These are phyloP conservation scores for Alnus rubra DNA, from an alignment of 306 rosid genomes.

Conservation along the genomic window DNA sequence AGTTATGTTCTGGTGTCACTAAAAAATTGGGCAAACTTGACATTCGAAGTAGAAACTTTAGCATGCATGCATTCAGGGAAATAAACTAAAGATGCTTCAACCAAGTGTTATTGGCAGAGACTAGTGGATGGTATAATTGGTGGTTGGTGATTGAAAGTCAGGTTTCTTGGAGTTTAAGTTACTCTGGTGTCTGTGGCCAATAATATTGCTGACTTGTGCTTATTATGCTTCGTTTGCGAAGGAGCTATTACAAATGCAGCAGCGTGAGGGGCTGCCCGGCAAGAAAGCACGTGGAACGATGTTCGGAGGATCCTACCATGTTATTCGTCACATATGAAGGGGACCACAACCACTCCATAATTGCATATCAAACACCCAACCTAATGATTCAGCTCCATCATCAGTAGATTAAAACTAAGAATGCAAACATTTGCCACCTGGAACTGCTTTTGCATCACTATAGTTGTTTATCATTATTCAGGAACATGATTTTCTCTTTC, in stretches of 20 bases:
- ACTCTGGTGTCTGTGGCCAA: not conserved
- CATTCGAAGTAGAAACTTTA: no score
- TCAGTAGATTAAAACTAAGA: not conserved
- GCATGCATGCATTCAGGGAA: no score
- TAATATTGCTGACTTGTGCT: not conserved
- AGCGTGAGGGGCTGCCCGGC: constrained; percentile 26
- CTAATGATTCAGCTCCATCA: constrained; percentile 7
- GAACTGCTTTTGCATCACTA: no score
- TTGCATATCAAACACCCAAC: constrained; percentile 19
- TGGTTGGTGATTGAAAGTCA: not conserved
- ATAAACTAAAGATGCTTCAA: no score
- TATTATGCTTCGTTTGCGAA: constrained; percentile 1
- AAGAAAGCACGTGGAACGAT: constrained; percentile 32
- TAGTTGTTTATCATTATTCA: no score
- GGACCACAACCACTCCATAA: constrained; percentile 24
- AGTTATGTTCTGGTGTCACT: no score
- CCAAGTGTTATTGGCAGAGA: no score
- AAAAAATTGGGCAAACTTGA: no score
- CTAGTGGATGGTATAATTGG: not conserved
- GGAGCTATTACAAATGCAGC: constrained; percentile 36
- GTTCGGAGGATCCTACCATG: constrained; percentile 29
- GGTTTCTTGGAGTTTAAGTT: not conserved
- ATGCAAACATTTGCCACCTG: no score
- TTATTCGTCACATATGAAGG: constrained; percentile 30
- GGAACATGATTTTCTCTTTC: no score